phyloP scores from a whole-genome alignment of 805 yeast genomes.

The Candida jianshihensis region DNA sequence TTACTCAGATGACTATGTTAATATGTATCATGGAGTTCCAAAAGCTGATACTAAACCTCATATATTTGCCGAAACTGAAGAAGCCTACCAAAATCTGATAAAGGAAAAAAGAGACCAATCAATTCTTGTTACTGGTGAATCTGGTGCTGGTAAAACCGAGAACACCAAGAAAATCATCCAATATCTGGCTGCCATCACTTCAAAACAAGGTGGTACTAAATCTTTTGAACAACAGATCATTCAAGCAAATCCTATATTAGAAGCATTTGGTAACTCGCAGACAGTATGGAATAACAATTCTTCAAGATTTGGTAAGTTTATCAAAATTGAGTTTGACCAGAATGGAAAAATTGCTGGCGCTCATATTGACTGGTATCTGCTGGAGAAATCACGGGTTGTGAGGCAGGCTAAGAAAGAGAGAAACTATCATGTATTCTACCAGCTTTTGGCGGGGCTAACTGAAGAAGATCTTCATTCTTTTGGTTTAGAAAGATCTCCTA shows the following conservation, averaged over 20 bases:
- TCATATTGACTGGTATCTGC: conserved; percentile 85
- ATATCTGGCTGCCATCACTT: conserved; percentile 74
- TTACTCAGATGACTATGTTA: conserved; percentile 53
- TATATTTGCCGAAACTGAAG: conserved; percentile 84
- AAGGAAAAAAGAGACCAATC: conserved; percentile 73
- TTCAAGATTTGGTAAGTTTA: conserved; percentile 94
- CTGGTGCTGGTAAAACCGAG: conserved; percentile 99
- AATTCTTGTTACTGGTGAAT: conserved; percentile 95
- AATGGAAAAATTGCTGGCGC: conserved; percentile 76
- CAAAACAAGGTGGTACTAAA: conserved; percentile 21
- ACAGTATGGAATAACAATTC: conserved; percentile 91
- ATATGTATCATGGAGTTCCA: conserved; percentile 43
- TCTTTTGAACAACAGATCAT: conserved; percentile 78
- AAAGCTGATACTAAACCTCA: conserved; percentile 65
- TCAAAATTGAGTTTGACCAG: conserved; percentile 68
- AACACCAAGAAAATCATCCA: conserved; percentile 93
- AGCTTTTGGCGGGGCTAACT: conserved; percentile 63
- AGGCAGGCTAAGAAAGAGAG: conserved; percentile 71
- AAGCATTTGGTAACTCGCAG: conserved; percentile 95
- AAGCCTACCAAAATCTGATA: conserved; percentile 71
- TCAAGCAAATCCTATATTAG: conserved; percentile 92
- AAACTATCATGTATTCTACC: conserved; percentile 92
- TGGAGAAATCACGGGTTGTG: conserved; percentile 91
- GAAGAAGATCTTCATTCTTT: conserved; percentile 39
- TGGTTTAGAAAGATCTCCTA: conserved; percentile 33